Evolutionary conservation across 2,329 filamentous ascomycete species (phyloP), one percentile per base, ranked within the genome.

Genomic region (Exophiala sp.): DNA sequence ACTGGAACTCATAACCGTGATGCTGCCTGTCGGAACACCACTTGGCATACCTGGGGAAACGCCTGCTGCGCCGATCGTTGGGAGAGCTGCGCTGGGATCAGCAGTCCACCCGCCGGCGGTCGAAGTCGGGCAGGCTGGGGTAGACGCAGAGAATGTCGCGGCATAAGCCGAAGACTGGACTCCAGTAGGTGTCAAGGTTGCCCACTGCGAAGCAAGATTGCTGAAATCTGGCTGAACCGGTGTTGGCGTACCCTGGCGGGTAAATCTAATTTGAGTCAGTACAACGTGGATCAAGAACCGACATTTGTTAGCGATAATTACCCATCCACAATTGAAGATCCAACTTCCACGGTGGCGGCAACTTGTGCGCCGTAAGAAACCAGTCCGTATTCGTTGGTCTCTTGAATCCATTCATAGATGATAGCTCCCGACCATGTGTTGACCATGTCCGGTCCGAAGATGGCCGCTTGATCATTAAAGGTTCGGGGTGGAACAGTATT

Each of bases 371-470:
- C 88, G 67, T 95, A 95, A 16, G 79, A 84, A 63, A 95, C 80
- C 34, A 95, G 77, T 36, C 90, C 90, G 69, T 95, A 95, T 65
- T 89, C 72, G 70, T 95, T 95, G 47, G 80, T 76, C 71, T 95
- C 90, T 67, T 92, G 75, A 59, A 95, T 89, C 90, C 90, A 95
- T 68, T 95, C 89, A 71, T 95, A 95, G 61, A 95, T 78, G 59
- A 95, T 91, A 49, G 88, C 79, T 50, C 90, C 90, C 47, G 87
- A 91, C 78, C 81, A 86, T 24, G 76, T 79, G 53, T 78, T 75
- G 5, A 79, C 73, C 90, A 95, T 95, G 2, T 88, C 72, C 0
- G 77, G 63, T 40, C 88, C 86, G 64, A 94, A 87, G 62, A 95
- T 89, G 46, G 88, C 84, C 38, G 80, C 77, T 70, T 94, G 88